phyloP scores from a whole-genome alignment of 495 filamentous ascomycete genomes.

The Penicillium cosmopolitanum region DNA sequence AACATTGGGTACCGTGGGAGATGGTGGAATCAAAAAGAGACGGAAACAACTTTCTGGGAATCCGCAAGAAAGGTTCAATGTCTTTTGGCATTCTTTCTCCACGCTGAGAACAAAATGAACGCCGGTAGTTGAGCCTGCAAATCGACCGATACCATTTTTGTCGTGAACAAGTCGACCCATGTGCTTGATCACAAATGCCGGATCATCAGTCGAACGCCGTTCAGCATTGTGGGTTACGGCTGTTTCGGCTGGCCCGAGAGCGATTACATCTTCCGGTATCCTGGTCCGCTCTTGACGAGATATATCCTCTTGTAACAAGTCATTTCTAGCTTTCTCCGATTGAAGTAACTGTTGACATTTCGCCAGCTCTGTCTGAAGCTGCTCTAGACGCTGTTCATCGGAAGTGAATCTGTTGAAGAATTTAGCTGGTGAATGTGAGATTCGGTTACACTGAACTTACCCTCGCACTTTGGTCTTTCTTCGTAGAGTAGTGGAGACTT shows the following conservation, averaged over 20 bases:
- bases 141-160: constrained; percentile 8
- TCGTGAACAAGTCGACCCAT: constrained; percentile 20
- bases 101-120: constrained; percentile 18
- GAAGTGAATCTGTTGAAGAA: constrained; percentile 1
- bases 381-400: constrained; percentile 6
- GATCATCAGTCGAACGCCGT: not conserved
- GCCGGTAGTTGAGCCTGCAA: constrained; percentile 22
- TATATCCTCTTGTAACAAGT: constrained; percentile 1
- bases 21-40: constrained; percentile 8
- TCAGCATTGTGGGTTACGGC: not conserved
- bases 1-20: not conserved
- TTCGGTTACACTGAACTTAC: constrained; percentile 4
- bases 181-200: constrained; percentile 17
- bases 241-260: not conserved
- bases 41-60: constrained; percentile 19
- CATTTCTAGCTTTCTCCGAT: constrained; percentile 9
- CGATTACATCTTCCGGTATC: not conserved
- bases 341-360: constrained; percentile 9
- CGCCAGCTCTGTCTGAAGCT: constrained; percentile 8
- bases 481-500: constrained; percentile 10
- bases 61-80: not conserved
- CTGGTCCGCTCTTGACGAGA: not conserved
- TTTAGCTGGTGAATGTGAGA: not conserved
- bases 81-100: constrained; percentile 12
- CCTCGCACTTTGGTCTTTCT: constrained; percentile 20